These are phyloP conservation scores for Amauroascus niger DNA, from an alignment of 2,329 filamentous ascomycete genomes.

Conservation along the genomic window DNA sequence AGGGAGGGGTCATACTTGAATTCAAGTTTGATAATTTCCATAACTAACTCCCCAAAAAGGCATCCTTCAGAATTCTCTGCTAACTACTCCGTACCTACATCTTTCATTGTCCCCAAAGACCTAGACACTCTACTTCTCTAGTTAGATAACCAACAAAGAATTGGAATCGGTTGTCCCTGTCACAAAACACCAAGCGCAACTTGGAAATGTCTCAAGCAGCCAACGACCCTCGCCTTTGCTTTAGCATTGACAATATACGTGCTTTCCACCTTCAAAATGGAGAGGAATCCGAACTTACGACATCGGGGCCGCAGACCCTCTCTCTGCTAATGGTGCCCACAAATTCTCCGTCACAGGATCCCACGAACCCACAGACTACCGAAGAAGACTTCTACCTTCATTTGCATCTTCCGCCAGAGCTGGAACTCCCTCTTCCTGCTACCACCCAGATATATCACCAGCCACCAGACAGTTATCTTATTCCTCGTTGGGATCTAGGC, in stretches of 20 bases:
- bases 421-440: conserved; percentile 84
- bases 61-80: neutral
- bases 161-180: too few species aligned
- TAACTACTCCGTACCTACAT: too few species aligned
- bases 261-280: conserved; percentile 89
- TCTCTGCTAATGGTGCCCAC: conserved; percentile 95
- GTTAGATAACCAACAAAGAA: too few species aligned
- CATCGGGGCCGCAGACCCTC: conserved; percentile 78
- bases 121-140: neutral
- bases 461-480: conserved; percentile 82
- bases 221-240: conserved; percentile 34
- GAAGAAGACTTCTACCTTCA: conserved; percentile 96
- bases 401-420: conserved; percentile 84
- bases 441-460: conserved; percentile 98
- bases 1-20: neutral
- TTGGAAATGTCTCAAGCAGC: conserved; percentile 13
- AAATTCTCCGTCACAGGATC: conserved; percentile 55
- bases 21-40: conserved; percentile 1
- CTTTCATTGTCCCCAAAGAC: neutral
- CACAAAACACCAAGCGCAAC: too few species aligned
- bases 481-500: conserved; percentile 88
- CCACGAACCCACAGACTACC: conserved; percentile 48
- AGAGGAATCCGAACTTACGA: conserved; percentile 70
- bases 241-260: conserved; percentile 64
- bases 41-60: too few species aligned